Conservation (phyloP, 306 rosid genomes). For the Lathyrus sativus region DNA sequence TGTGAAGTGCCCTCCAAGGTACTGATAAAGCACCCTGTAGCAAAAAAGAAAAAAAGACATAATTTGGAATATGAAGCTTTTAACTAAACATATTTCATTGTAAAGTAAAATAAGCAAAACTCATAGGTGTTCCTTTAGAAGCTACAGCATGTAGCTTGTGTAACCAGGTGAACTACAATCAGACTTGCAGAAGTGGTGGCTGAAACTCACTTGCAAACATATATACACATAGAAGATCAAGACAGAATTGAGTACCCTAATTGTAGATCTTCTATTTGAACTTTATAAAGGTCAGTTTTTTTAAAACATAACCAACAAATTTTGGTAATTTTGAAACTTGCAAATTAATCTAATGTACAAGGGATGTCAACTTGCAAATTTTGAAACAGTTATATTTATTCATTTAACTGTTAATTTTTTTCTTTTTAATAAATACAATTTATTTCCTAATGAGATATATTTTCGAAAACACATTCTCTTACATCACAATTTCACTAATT, state of each 20-base stretch:
- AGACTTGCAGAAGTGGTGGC: not conserved
- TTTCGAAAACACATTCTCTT: too few species aligned
- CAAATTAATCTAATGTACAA: too few species aligned
- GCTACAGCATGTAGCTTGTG: not conserved
- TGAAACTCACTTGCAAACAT: not conserved
- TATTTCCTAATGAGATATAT: too few species aligned
- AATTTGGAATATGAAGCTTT: constrained; percentile 1
- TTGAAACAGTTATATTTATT: too few species aligned
- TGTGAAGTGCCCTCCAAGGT: constrained; percentile 73
- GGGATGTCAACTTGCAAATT: too few species aligned
- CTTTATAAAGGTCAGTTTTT: not conserved
- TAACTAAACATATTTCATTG: constrained; percentile 12
- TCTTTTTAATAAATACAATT: too few species aligned
- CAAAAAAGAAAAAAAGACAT: not conserved
- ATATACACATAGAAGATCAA: not conserved
- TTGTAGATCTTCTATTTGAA: not conserved
- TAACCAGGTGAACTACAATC: not conserved
- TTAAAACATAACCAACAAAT: not conserved
- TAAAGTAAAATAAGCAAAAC: not conserved
- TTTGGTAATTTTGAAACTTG: not conserved
- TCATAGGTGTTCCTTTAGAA: not conserved
- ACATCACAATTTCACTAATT: too few species aligned
- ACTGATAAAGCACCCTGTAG: constrained; percentile 79
- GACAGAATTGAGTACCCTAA: not conserved
- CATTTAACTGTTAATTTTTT: too few species aligned